Evolutionary conservation across 495 filamentous ascomycete genomes (phyloP), one percentile per base, ranked within the genome.

Genomic region (Tuber borchii): DNA sequence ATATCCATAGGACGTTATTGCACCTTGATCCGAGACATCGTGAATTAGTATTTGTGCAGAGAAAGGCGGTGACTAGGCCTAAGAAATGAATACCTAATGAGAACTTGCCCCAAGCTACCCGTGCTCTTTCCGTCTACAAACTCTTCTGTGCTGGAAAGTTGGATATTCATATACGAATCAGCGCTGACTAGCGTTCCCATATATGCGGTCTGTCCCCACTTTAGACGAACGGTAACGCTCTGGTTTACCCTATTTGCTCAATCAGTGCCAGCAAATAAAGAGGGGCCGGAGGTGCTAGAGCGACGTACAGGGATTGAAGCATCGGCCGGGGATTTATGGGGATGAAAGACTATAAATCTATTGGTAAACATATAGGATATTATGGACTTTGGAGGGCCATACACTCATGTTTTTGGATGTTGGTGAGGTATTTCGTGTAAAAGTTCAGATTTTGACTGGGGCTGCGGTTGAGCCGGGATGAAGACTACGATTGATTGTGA

Each of bases 141-240:
- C 83, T 98, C 96, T 86, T 96, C 93, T 71, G 95, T 93, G 81
- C 91, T 89, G 81, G 88, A 88, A 72, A 99, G 88, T 85, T 97
- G 92, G 77, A 99, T 90, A 86, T 99, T 99, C 94, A 99, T 97
- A 88, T 98, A 99, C 81, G 91, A 94, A 86, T 99, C 95, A 79
- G 97, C 92, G 85, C 89, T 92, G 79, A 98, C 93, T 73, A 99
- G 89, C 69, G 88, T 89, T 79, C 95, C 95, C 83, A 92, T 93
- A 89, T 98, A 99, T 85, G 98, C 96, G 45, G 93, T 95, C 83
- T 97, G 90, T 79, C 93, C 93, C 95, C 95, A 99, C 88, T 99
- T 99, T 43, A 99, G 89, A 79, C 93, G 92, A 68, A 99, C 91
- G 73, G 95, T 87, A 82, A 99, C 89, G 83, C 94, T 90, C 84